Conservation (phyloP, 2,329 filamentous ascomycete species). For the Aspergillus tanneri region DNA sequence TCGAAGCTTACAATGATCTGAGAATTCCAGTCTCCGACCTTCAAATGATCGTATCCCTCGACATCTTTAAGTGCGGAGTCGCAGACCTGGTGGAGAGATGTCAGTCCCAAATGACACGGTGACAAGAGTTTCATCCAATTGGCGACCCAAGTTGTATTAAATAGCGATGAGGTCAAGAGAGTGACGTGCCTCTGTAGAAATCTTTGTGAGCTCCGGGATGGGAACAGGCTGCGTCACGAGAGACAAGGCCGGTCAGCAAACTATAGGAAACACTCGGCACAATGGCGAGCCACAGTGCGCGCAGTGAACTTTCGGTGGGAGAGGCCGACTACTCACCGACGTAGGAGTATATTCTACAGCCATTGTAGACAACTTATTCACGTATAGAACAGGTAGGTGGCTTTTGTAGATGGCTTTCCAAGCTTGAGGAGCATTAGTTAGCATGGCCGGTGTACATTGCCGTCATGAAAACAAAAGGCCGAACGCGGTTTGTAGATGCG, state of each 20-base stretch:
- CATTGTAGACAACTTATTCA: conserved; percentile 27
- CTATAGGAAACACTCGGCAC: not conserved
- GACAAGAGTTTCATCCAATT: not conserved
- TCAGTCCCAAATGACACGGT: conserved; percentile 13
- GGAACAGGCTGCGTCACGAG: conserved; percentile 63
- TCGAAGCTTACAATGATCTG: conserved; percentile 74
- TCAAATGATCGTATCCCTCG: conserved; percentile 81
- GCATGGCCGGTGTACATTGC: conserved; percentile 12
- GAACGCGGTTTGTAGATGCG: not conserved
- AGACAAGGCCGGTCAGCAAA: conserved; percentile 7
- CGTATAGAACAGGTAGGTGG: not conserved
- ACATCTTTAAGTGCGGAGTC: conserved; percentile 70
- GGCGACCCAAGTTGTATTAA: not conserved
- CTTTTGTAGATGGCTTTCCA: not conserved
- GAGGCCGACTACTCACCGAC: conserved; percentile 25
- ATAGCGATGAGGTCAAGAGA: not conserved
- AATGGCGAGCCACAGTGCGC: conserved; percentile 7
- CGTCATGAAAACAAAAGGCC: conserved; percentile 5
- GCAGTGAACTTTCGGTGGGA: conserved; percentile 4
- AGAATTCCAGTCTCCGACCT: conserved; percentile 86
- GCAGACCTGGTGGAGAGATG: conserved; percentile 67
- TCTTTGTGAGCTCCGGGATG: conserved; percentile 75
- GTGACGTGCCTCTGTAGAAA: conserved; percentile 72
- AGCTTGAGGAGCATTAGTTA: conserved; percentile 9
- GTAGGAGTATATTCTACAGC: conserved; percentile 30